Evolutionary conservation across 805 yeast genomes (phyloP).

Genomic region (Yarrowia divulgata): DNA sequence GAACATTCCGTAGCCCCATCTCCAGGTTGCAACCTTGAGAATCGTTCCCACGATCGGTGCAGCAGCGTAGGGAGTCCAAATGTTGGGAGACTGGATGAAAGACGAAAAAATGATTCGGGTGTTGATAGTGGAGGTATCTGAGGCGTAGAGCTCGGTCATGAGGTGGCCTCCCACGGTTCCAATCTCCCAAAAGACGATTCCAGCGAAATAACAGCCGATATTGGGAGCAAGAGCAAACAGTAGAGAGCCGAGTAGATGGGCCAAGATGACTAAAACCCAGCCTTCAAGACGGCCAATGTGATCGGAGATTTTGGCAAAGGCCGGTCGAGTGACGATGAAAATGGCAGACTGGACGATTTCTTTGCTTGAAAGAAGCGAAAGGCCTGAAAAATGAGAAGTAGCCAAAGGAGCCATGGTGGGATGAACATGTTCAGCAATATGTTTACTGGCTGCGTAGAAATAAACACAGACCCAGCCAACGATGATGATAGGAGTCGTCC

Average conservation of each 20-base stretch:
- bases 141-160: slow-evolving; percentile 30
- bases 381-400: slow-evolving; percentile 17
- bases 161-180: slow-evolving; percentile 30
- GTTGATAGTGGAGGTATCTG: slow-evolving; percentile 17
- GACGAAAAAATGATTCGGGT: slow-evolving; percentile 10
- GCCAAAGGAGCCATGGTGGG: slow-evolving; percentile 19
- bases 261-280: not conserved
- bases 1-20: slow-evolving; percentile 61
- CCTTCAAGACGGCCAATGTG: slow-evolving; percentile 28
- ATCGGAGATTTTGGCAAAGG: slow-evolving; percentile 20
- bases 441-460: slow-evolving; percentile 13
- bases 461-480: slow-evolving; percentile 29
- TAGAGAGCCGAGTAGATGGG: not conserved
- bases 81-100: slow-evolving; percentile 16
- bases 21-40: slow-evolving; percentile 56
- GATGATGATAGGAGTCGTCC: slow-evolving; percentile 4
- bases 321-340: slow-evolving; percentile 22
- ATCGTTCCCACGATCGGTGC: slow-evolving; percentile 11
- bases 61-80: slow-evolving; percentile 16
- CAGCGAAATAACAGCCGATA: slow-evolving; percentile 23
- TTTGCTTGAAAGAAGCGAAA: slow-evolving; percentile 7
- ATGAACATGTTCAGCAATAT: slow-evolving; percentile 5
- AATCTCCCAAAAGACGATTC: slow-evolving; percentile 10
- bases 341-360: slow-evolving; percentile 4
- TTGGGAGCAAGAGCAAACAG: slow-evolving; percentile 23